Percentiles rank a stretch among this genome's conserved stretches.
Evolutionary conservation across 2,329 filamentous ascomycete genomes (phyloP).

Genomic region (Mycosphaerella arachidis): DNA sequence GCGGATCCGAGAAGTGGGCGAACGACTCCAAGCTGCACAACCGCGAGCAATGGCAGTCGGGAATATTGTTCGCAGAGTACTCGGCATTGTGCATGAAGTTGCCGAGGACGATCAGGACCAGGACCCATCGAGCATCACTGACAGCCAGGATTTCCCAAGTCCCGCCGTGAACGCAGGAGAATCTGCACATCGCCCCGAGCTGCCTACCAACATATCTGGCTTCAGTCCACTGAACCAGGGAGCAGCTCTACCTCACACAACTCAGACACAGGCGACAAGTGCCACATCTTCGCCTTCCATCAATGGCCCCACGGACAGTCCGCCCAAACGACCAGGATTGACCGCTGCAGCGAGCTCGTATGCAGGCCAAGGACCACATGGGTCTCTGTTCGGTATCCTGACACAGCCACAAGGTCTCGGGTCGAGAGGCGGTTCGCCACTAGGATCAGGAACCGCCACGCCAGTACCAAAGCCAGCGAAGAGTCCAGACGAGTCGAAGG

Average conservation of each 20-base stretch:
- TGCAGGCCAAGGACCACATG: conserved; percentile 52
- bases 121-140: conserved; percentile 48
- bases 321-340: conserved; percentile 54
- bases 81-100: conserved; percentile 88
- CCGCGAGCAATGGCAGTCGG: conserved; percentile 88
- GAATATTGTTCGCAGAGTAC: conserved; percentile 85
- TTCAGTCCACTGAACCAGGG: conserved; percentile 47
- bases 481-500: conserved; percentile 29
- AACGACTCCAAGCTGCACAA: conserved; percentile 73
- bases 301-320: conserved; percentile 19
- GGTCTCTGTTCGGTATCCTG: conserved; percentile 84
- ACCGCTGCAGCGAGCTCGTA: conserved; percentile 61
- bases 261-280: conserved; percentile 21
- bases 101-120: conserved; percentile 67
- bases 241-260: conserved; percentile 22
- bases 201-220: conserved; percentile 41
- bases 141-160: conserved; percentile 35
- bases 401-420: conserved; percentile 57
- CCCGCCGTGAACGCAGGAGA: conserved; percentile 19
- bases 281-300: conserved; percentile 2
- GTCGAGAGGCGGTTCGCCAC: conserved; percentile 48
- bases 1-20: conserved; percentile 73
- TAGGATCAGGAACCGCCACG: conserved; percentile 22
- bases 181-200: conserved; percentile 12
- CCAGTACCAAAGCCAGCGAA: conserved; percentile 32